These are phyloP conservation scores for Pterula multifida DNA, from an alignment of 1,284 basidiomycete genomes.

Conservation along the genomic window DNA sequence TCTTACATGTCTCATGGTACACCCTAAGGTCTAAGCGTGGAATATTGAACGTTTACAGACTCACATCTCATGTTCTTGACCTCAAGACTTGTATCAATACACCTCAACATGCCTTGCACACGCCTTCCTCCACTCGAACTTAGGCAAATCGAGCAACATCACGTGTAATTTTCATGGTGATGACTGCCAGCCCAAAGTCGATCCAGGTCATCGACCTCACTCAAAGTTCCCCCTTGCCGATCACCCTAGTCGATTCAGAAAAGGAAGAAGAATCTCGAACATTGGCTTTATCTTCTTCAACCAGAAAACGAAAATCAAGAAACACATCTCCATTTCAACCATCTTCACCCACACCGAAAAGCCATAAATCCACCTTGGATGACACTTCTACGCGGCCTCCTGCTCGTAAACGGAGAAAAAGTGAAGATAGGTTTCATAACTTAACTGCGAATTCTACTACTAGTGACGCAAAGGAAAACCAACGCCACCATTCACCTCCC, in stretches of 20 bases:
- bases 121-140: not conserved
- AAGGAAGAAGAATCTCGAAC: not conserved
- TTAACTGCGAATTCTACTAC: too few species aligned
- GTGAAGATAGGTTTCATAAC: not conserved
- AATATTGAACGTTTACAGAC: too few species aligned
- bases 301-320: not conserved
- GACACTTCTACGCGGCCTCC: not conserved
- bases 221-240: not conserved
- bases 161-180: not conserved
- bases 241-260: not conserved
- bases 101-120: not conserved
- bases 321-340: not conserved
- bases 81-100: not conserved
- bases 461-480: not conserved
- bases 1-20: not conserved
- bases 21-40: too few species aligned
- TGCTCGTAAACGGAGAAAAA: not conserved
- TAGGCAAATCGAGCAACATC: not conserved
- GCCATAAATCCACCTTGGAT: not conserved
- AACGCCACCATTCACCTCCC: slow-evolving; percentile 4
- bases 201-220: not conserved
- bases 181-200: not conserved
- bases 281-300: too few species aligned
- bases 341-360: not conserved
- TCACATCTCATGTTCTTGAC: too few species aligned